A percentile compares a stretch with the other conserved stretches of the same genome.
Evolutionary conservation across 208 protist species (phyloP).

Genomic region (Trypanosoma platydactyli): DNA sequence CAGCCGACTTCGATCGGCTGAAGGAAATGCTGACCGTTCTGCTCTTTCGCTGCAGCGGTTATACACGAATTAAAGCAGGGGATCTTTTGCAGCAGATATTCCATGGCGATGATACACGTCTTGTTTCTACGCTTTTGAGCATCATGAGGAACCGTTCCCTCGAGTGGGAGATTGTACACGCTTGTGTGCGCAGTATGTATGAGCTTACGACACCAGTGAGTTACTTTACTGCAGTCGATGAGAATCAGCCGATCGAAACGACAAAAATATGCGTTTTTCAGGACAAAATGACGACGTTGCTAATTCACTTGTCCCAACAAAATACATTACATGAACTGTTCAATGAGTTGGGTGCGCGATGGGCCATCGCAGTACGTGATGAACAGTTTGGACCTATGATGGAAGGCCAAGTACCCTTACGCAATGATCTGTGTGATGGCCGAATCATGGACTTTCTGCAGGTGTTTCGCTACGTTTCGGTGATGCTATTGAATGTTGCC

Average conservation of each 20-base stretch:
- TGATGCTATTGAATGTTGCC: slow-evolving; percentile 70
- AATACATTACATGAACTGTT: slow-evolving; percentile 47
- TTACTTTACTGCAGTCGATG: slow-evolving; percentile 61
- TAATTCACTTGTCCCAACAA: slow-evolving; percentile 38
- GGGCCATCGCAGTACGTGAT: slow-evolving; percentile 40
- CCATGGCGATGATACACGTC: slow-evolving; percentile 42
- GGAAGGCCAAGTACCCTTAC: slow-evolving; percentile 7
- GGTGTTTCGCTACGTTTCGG: slow-evolving; percentile 62
- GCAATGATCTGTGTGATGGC: background rate
- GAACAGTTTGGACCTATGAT: slow-evolving; percentile 10
- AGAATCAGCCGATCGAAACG: slow-evolving; percentile 38
- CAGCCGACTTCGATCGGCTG: slow-evolving; percentile 31
- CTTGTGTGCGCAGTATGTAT: slow-evolving; percentile 76
- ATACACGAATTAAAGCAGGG: slow-evolving; percentile 59
- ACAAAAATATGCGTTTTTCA: slow-evolving; percentile 69
- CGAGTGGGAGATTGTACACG: slow-evolving; percentile 77
- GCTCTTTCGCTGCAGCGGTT: slow-evolving; percentile 79
- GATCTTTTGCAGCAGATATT: slow-evolving; percentile 78
- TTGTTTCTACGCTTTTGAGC: slow-evolving; percentile 50
- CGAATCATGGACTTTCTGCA: slow-evolving; percentile 47
- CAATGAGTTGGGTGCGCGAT: slow-evolving; percentile 51
- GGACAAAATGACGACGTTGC: slow-evolving; percentile 49
- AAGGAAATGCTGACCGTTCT: slow-evolving; percentile 77
- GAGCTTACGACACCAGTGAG: slow-evolving; percentile 74
- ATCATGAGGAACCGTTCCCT: slow-evolving; percentile 50